Percentiles rank a stretch among this genome's conserved stretches.
phyloP scores from a whole-genome alignment of 805 yeast species.

The Osmozyma mogii region DNA sequence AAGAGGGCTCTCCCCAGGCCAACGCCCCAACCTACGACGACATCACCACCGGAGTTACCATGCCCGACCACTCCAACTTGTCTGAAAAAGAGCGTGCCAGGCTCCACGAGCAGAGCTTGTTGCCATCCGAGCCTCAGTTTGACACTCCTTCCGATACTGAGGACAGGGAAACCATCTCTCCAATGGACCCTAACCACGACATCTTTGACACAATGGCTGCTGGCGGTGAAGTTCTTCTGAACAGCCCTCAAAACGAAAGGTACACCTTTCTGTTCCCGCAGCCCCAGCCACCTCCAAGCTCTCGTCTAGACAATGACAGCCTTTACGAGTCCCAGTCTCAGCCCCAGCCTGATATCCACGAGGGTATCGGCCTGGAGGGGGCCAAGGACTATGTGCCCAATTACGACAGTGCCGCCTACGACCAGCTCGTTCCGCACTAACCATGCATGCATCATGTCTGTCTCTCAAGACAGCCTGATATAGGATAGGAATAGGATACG shows the following conservation, averaged over 20 bases:
- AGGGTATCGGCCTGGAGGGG: slow-evolving; percentile 14
- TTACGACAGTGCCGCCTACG: slow-evolving; percentile 22
- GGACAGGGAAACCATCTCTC: slow-evolving; percentile 16
- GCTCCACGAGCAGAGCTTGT: slow-evolving; percentile 46
- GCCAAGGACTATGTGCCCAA: slow-evolving; percentile 27
- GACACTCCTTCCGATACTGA: slow-evolving; percentile 16
- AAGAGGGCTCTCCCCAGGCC: neutral
- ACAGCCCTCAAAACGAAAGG: too few species aligned
- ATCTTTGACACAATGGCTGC: slow-evolving; percentile 2
- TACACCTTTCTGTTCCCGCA: neutral
- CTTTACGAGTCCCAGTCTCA: slow-evolving; percentile 11
- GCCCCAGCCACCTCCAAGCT: neutral
- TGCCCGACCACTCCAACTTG: slow-evolving; percentile 13
- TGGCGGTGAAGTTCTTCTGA: neutral
- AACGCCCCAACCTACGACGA: slow-evolving; percentile 21
- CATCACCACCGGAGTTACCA: slow-evolving; percentile 3
- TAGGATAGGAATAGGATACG: too few species aligned
- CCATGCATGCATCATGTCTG: too few species aligned
- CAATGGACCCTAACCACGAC: slow-evolving; percentile 9
- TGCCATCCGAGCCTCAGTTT: slow-evolving; percentile 49
- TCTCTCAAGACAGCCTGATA: too few species aligned
- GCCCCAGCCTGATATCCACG: slow-evolving; percentile 7
- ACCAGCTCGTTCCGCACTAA: slow-evolving; percentile 13
- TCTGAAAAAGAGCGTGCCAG: slow-evolving; percentile 54
- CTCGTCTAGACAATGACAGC: slow-evolving; percentile 10